Conservation (phyloP, 176 grass and related monocot species). For the Triticum timopheevii region DNA sequence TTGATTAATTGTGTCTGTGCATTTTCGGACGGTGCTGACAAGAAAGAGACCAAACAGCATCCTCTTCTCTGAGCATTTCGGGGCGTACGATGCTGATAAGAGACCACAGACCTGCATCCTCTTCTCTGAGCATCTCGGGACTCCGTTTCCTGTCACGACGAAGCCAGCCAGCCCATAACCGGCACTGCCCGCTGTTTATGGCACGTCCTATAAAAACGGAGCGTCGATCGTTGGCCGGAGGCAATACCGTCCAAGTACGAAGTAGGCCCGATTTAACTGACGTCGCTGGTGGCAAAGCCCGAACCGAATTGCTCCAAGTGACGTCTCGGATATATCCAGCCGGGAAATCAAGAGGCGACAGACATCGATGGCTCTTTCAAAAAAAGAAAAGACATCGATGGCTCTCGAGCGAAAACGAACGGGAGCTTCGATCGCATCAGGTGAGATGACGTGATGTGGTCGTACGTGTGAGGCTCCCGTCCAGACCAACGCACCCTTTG, state of each 20-base stretch:
- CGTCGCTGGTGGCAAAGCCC: conserved; percentile 8
- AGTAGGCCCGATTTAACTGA: neutral
- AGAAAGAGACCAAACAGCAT: neutral
- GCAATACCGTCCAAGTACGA: neutral
- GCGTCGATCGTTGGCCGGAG: neutral
- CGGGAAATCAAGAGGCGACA: conserved; percentile 20
- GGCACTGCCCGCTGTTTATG: neutral
- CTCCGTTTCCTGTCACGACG: conserved; percentile 13
- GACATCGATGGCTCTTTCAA: neutral
- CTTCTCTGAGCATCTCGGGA: neutral
- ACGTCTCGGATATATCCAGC: conserved; percentile 26
- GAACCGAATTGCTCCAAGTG: conserved; percentile 5
- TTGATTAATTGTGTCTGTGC: neutral
- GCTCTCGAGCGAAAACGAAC: neutral
- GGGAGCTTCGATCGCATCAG: neutral
- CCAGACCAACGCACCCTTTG: neutral
- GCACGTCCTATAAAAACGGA: neutral
- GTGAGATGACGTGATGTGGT: conserved; percentile 36
- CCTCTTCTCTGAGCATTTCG: neutral
- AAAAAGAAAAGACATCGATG: conserved; percentile 15
- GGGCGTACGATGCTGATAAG: neutral
- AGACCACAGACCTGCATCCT: neutral
- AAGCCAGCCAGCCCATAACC: neutral
- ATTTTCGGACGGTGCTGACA: neutral
- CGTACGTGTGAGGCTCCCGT: conserved; percentile 2